Conservation (phyloP, 2,329 filamentous ascomycete species). For the Colletotrichum magnum region DNA sequence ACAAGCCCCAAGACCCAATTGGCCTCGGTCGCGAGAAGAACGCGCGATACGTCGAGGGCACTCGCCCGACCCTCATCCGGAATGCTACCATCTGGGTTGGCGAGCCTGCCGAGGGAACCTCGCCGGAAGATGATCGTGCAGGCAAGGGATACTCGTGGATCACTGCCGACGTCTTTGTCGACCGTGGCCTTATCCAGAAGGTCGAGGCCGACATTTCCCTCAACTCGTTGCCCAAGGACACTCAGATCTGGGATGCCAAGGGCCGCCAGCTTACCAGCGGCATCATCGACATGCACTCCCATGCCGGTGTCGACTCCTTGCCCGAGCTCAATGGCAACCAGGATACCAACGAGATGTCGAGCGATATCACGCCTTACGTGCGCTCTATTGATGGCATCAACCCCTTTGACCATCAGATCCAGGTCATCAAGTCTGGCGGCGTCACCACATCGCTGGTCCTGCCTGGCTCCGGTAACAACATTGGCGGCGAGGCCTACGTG, state of each 20-base stretch:
- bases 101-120: slow-evolving; percentile 68
- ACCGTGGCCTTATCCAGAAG: slow-evolving; percentile 72
- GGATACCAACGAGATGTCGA: slow-evolving; percentile 75
- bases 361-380: slow-evolving; percentile 77
- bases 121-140: slow-evolving; percentile 65
- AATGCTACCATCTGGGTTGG: slow-evolving; percentile 79
- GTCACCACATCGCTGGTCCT: slow-evolving; percentile 78
- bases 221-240: slow-evolving; percentile 60
- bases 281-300: slow-evolving; percentile 81
- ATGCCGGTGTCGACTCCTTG: slow-evolving; percentile 72
- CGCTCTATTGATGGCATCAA: slow-evolving; percentile 76
- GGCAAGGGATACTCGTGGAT: slow-evolving; percentile 75
- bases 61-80: slow-evolving; percentile 72
- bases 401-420: slow-evolving; percentile 74
- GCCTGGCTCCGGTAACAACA: slow-evolving; percentile 80
- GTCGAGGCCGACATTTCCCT: slow-evolving; percentile 62
- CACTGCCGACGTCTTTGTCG: slow-evolving; percentile 71
- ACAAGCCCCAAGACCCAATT: slow-evolving; percentile 68
- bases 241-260: slow-evolving; percentile 68
- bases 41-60: slow-evolving; percentile 71
- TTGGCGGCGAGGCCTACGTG: slow-evolving; percentile 78
- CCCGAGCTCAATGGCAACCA: slow-evolving; percentile 67
- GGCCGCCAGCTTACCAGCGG: slow-evolving; percentile 75
- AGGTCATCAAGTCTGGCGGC: slow-evolving; percentile 80
- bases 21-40: slow-evolving; percentile 71